phyloP scores from a whole-genome alignment of 805 yeast genomes.

The Teunomyces lycoperdinae region DNA sequence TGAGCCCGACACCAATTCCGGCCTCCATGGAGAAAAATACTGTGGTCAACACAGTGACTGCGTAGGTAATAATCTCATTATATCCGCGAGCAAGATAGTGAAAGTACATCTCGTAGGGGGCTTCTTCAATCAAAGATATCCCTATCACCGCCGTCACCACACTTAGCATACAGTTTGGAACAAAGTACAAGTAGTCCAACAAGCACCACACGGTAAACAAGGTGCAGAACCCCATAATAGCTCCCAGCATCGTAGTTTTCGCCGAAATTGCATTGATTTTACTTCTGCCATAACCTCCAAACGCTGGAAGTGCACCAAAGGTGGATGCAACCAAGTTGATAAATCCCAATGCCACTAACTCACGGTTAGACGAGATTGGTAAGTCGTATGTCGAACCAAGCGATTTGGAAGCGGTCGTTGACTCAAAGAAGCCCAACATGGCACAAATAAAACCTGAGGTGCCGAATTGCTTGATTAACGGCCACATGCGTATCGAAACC shows the following conservation, averaged over 20 bases:
- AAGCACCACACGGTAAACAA: slow-evolving; percentile 60
- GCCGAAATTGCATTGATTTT: slow-evolving; percentile 86
- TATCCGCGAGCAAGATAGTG: slow-evolving; percentile 73
- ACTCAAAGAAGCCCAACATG: slow-evolving; percentile 85
- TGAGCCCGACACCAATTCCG: slow-evolving; percentile 86
- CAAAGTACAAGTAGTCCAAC: slow-evolving; percentile 60
- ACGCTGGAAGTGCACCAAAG: slow-evolving; percentile 78
- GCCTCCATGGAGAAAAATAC: slow-evolving; percentile 75
- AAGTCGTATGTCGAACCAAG: slow-evolving; percentile 70
- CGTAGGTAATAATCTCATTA: slow-evolving; percentile 68
- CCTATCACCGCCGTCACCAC: slow-evolving; percentile 79
- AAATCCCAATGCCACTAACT: slow-evolving; percentile 82
- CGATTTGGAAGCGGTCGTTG: slow-evolving; percentile 89
- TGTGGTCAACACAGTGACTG: slow-evolving; percentile 62
- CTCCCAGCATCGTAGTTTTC: slow-evolving; percentile 78
- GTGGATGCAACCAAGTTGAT: slow-evolving; percentile 64
- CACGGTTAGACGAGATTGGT: slow-evolving; percentile 83
- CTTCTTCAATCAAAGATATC: slow-evolving; percentile 64
- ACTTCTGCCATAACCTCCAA: slow-evolving; percentile 95
- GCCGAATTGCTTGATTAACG: slow-evolving; percentile 56
- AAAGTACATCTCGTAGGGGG: slow-evolving; percentile 73
- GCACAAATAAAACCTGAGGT: slow-evolving; percentile 74
- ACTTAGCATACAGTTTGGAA: slow-evolving; percentile 78
- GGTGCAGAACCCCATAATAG: slow-evolving; percentile 75
- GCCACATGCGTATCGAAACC: slow-evolving; percentile 44